Percentiles rank a stretch among this genome's conserved stretches.
These are phyloP conservation scores for Penicillium italicum DNA, from an alignment of 2,329 filamentous ascomycete genomes.

Conservation along the genomic window DNA sequence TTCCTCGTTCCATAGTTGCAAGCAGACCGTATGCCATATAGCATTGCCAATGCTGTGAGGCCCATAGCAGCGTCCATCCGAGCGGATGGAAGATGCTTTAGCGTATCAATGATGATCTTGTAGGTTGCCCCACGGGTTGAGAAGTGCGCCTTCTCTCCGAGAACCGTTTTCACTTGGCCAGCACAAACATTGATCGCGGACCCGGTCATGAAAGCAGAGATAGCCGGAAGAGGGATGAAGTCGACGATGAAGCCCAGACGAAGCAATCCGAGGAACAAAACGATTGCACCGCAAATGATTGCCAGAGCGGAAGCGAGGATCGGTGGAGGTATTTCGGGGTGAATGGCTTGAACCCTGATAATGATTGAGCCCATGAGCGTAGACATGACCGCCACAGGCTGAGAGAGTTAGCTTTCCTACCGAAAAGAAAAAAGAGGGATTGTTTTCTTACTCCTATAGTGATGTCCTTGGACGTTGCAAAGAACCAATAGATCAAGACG, in stretches of 20 bases:
- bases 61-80: conserved; percentile 77
- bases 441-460: conserved; percentile 74
- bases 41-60: conserved; percentile 66
- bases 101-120: conserved; percentile 70
- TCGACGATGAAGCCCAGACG: conserved; percentile 56
- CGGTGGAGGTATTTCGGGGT: conserved; percentile 55
- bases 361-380: conserved; percentile 81
- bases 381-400: conserved; percentile 91
- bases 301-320: conserved; percentile 74
- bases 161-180: conserved; percentile 5
- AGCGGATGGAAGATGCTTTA: conserved; percentile 64
- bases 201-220: conserved; percentile 9
- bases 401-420: neutral
- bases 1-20: conserved; percentile 64
- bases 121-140: conserved; percentile 74
- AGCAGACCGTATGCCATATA: conserved; percentile 66
- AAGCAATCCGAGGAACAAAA: conserved; percentile 70
- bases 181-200: conserved; percentile 8
- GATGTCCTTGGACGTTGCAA: conserved; percentile 94
- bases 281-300: conserved; percentile 69
- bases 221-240: conserved; percentile 8
- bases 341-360: conserved; percentile 52
- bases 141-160: conserved; percentile 57
- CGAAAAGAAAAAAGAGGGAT: conserved; percentile 20
- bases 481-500: conserved; percentile 89